phyloP scores from a whole-genome alignment of 176 grass and related monocot species.

The Carex myosuroides region DNA sequence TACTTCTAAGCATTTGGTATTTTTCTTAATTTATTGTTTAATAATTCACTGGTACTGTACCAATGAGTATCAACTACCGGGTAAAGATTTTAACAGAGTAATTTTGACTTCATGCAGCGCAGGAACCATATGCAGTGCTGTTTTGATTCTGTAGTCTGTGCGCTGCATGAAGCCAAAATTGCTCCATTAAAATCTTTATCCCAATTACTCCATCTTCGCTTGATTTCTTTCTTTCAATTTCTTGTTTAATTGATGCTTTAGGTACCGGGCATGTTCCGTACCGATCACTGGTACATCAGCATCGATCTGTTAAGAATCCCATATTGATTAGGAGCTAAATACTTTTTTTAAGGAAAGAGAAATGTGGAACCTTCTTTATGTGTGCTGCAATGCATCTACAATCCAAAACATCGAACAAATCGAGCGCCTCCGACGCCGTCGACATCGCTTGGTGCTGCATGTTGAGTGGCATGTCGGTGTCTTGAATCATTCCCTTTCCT shows the following conservation, averaged over 20 bases:
- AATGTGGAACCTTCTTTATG: slow-evolving; percentile 74
- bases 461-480: slow-evolving; percentile 92
- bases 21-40: not conserved
- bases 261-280: not conserved
- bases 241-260: not conserved
- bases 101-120: too few species aligned
- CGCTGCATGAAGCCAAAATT: too few species aligned
- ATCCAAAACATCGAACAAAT: slow-evolving; percentile 84
- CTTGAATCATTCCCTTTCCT: slow-evolving; percentile 89
- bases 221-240: not conserved
- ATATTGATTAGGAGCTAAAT: not conserved
- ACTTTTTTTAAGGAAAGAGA: not conserved
- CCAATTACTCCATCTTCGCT: not conserved
- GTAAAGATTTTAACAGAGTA: too few species aligned
- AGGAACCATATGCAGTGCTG: too few species aligned
- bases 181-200: too few species aligned
- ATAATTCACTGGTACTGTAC: too few species aligned
- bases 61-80: too few species aligned
- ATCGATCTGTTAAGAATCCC: not conserved
- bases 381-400: slow-evolving; percentile 71
- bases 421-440: slow-evolving; percentile 68
- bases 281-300: not conserved
- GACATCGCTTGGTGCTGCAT: slow-evolving; percentile 89
- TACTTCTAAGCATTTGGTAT: not conserved
- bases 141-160: too few species aligned